Conservation (phyloP, 176 grass and related monocot species). For the Saccharum spontaneum region DNA sequence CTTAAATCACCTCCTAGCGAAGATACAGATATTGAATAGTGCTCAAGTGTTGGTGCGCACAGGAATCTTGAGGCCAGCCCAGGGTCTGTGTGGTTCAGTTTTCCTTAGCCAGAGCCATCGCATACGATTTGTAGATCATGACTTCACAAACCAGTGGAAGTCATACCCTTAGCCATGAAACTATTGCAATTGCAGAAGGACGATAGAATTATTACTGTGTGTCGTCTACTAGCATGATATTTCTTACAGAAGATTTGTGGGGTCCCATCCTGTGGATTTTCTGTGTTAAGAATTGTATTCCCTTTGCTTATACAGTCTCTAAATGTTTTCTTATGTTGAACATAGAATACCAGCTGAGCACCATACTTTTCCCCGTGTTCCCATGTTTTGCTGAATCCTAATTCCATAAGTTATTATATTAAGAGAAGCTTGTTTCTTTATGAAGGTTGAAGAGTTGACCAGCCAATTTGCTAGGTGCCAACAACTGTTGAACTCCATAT, state of each 20-base stretch:
- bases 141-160: background rate
- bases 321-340: background rate
- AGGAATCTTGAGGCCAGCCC: background rate
- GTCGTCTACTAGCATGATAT: background rate
- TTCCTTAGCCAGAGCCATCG: background rate
- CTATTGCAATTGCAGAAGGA: background rate
- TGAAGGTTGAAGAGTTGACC: conserved; percentile 57
- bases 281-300: background rate
- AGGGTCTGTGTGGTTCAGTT: background rate
- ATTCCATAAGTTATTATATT: conserved; percentile 1
- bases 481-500: conserved; percentile 56
- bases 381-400: background rate
- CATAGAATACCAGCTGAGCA: background rate
- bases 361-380: background rate
- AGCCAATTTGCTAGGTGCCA: conserved; percentile 50
- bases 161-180: background rate
- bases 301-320: background rate
- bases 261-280: background rate
- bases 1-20: background rate
- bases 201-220: background rate
- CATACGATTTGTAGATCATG: no score
- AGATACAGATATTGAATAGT: background rate
- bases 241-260: conserved; percentile 10
- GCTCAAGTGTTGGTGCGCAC: background rate
- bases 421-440: conserved; percentile 12